Base-by-base conservation (phyloP, 2,329 filamentous ascomycete species). In the Aspergillaceae sp. region DNA sequence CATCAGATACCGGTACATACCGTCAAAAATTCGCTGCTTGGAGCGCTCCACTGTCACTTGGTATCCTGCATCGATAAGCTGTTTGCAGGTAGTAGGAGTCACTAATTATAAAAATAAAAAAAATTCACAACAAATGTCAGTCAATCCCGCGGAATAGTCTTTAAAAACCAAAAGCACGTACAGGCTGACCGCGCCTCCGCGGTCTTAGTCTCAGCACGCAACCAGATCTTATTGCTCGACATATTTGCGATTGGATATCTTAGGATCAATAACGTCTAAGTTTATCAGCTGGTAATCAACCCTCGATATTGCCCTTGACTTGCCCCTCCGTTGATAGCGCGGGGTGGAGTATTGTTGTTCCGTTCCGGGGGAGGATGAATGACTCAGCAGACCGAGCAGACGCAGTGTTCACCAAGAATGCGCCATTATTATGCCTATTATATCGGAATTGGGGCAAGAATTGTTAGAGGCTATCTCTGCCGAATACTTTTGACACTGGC, bases 1-100 rank as follows among this genome's bases (percentile, higher is more conserved):
- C 19, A 19, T 19, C 19, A 19, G 19, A 2, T 19, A 19, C 19
- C 19, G 19, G 19, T 19, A 19, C 19, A 19, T 59, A 66, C 71
- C 70, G 29, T 69, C 67, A 44, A 73, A 73, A 58, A 87, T 87
- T 46, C 84, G 75, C 60, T 78, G 76, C n/a, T 78, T 76, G 48
- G 77, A 80, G 50, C 77, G 75, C 72, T 88, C 84, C 42, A 87
- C 79, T 42, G 77, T 77, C 56, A 88, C 75, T 27, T 74, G 73
- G 64, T 86, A 87, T 50, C 84, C 84, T 36, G 82, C 82, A 52
- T 85, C 76, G 45, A 86, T 70, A 44, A 87, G 76, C 44, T 74
- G 73, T 67, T 82, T 80, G 54, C 77, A 69, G 36, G 74, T 77
- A n/a, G 68, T 68, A 41, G 72, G 69, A 48, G 70, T 77, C 50